Evolutionary conservation across 371 early-diverging fungal genomes (phyloP).

Genomic region (Mortierella sp.): DNA sequence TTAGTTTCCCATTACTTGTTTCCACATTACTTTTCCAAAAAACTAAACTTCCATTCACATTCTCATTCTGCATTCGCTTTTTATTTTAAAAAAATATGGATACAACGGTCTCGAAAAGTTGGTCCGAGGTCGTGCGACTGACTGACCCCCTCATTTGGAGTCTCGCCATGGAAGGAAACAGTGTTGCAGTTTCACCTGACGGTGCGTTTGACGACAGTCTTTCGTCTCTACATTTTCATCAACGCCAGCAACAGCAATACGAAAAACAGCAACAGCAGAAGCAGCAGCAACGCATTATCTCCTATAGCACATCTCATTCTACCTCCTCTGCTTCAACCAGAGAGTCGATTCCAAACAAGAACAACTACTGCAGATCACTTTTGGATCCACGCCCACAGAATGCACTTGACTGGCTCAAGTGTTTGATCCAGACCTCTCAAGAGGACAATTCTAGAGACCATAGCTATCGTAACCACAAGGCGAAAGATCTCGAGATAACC

Average conservation of each 20-base stretch:
- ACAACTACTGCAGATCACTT: constrained; percentile 25
- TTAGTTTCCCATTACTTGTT: background rate
- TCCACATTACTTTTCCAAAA: background rate
- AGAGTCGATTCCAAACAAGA: background rate
- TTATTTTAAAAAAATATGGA: constrained; percentile 19
- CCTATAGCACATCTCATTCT: background rate
- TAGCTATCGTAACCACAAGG: background rate
- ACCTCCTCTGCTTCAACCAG: background rate
- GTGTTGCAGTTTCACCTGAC: background rate
- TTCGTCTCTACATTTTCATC: background rate
- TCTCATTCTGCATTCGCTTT: too few relatives aligned
- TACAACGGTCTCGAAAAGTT: constrained; percentile 44
- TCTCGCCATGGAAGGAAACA: constrained; percentile 37
- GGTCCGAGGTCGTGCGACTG: constrained; percentile 44
- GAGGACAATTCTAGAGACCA: background rate
- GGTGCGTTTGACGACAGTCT: background rate
- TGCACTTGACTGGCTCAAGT: constrained; percentile 43
- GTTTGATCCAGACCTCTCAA: constrained; percentile 25
- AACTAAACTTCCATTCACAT: too few relatives aligned
- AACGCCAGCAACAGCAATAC: background rate
- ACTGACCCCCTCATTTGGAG: constrained; percentile 54
- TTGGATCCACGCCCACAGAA: constrained; percentile 21
- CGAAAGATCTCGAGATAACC: constrained; percentile 2
- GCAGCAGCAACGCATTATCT: background rate
- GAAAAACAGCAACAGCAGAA: background rate